A percentile compares a stretch with the other conserved stretches of the same genome.
phyloP scores from a whole-genome alignment of 2,329 filamentous ascomycete species.

The Stenocarpella maydis region DNA sequence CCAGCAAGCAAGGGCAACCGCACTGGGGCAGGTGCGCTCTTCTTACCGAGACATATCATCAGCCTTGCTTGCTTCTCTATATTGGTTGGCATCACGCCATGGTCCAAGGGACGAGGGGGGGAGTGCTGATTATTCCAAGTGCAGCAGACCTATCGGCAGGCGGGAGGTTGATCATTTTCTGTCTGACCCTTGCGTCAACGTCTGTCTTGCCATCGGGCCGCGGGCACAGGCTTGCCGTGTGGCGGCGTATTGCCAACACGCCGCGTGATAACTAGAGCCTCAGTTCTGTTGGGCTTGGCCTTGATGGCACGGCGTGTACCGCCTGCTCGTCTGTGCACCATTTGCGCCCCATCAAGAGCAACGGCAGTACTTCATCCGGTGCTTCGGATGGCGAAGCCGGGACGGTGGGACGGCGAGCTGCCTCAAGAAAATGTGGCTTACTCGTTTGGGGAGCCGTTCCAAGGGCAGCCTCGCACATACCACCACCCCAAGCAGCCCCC shows the following conservation, averaged over 20 bases:
- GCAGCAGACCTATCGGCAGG: not conserved
- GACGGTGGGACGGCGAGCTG: conserved; percentile 10
- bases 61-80: conserved; percentile 7
- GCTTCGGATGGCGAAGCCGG: conserved; percentile 22
- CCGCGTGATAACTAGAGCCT: conserved; percentile 17
- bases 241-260: conserved; percentile 6
- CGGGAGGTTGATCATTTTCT: not conserved
- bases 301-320: conserved; percentile 1
- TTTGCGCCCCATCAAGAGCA: conserved; percentile 12
- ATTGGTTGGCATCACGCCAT: not conserved
- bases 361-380: conserved; percentile 21
- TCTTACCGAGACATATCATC: not conserved
- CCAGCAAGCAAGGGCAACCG: conserved; percentile 7
- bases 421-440: conserved; percentile 8
- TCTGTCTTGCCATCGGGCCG: not conserved
- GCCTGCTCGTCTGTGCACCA: conserved; percentile 12
- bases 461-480: conserved; percentile 19
- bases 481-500: conserved; percentile 18
- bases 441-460: conserved; percentile 4
- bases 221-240: not conserved
- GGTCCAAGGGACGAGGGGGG: conserved; percentile 2
- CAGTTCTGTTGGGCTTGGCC: conserved; percentile 17
- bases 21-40: not conserved
- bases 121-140: not conserved
- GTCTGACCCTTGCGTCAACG: not conserved